A percentile compares a stretch with the other conserved stretches of the same genome.
phyloP scores from a whole-genome alignment of 2,329 filamentous ascomycete genomes.

The Xylaria sp. region DNA sequence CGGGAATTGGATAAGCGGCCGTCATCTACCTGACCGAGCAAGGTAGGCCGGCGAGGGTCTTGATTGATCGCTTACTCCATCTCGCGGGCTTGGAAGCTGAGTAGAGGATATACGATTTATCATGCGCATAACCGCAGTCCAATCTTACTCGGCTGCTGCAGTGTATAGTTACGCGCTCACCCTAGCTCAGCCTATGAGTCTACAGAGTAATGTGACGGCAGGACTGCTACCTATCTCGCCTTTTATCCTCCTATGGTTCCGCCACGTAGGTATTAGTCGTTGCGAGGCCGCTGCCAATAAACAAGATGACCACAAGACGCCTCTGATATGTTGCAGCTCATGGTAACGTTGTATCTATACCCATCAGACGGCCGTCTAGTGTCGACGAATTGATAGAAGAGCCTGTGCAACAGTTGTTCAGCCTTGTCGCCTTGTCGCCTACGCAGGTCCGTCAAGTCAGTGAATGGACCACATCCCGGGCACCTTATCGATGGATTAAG shows the following conservation, averaged over 20 bases:
- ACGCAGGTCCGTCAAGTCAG: neutral
- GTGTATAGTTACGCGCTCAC: neutral
- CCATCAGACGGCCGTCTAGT: neutral
- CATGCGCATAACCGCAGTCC: neutral
- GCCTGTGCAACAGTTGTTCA: neutral
- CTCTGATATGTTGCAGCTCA: neutral
- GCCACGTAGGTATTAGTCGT: too few relatives aligned
- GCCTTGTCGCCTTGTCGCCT: neutral
- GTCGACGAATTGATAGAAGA: neutral
- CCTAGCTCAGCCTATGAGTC: neutral
- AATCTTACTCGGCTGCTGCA: neutral
- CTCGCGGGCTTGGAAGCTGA: neutral
- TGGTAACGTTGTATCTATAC: neutral
- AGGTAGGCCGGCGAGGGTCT: neutral
- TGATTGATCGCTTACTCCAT: neutral
- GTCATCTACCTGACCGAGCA: slow-evolving; percentile 5
- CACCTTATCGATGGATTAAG: neutral
- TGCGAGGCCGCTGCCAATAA: neutral
- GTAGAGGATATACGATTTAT: neutral
- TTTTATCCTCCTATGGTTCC: too few relatives aligned
- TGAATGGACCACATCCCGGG: neutral
- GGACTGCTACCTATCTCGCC: neutral
- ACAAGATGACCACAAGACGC: neutral
- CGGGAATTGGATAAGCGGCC: slow-evolving; percentile 14
- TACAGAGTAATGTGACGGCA: neutral